Base-by-base conservation (phyloP, 305 asterid genomes). In the Ilex paraguariensis region DNA sequence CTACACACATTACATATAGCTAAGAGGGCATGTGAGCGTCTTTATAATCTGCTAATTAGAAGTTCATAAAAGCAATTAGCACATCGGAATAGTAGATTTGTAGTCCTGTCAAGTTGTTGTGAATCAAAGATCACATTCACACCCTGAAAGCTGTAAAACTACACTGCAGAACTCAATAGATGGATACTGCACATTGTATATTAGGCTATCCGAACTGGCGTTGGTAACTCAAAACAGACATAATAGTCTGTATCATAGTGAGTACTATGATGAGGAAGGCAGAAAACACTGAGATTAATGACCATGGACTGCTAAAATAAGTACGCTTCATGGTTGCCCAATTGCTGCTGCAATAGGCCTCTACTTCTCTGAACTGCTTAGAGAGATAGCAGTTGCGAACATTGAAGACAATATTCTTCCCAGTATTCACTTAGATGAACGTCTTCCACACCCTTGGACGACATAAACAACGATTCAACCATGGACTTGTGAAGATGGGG, bases 261-360 rank as follows among this genome's bases (percentile, higher is more conserved):
- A 62, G 57, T 14, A 50, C 66, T 3, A 62, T 10, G 14, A 62
- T 13, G 11, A 50, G 3, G 13, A 50, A 13, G 12, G 57, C 66
- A 31, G 58, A 52, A 4, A 62, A 31, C 13, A 36, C 58, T 9
- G 57, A 62, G 12, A 62, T 30, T 15, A 49, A 31, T 9, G 66
- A 49, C 66, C 58, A 62, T 32, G 57, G 58, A 4, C 31, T 49
- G 40, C 32, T 49, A 11, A 62, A 62, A 11, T 62, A 62, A 16
- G 66, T 62, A 10, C 56, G 44, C 48, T 30, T 62, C 28, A 62
- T 8, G 17, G 57, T 42, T 62, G 57, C 66, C 66, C 66, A 62
- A 36, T 49, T 14, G 57, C 53, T 62, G 7, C 44, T 31, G 31
- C 4, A 50, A 13, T 62, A 62, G 17, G 56, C 14, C 31, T 31